Evolutionary conservation across 768 basidiomycete species (phyloP), one percentile per base, ranked within the genome.

Genomic region (Galerina marginata): DNA sequence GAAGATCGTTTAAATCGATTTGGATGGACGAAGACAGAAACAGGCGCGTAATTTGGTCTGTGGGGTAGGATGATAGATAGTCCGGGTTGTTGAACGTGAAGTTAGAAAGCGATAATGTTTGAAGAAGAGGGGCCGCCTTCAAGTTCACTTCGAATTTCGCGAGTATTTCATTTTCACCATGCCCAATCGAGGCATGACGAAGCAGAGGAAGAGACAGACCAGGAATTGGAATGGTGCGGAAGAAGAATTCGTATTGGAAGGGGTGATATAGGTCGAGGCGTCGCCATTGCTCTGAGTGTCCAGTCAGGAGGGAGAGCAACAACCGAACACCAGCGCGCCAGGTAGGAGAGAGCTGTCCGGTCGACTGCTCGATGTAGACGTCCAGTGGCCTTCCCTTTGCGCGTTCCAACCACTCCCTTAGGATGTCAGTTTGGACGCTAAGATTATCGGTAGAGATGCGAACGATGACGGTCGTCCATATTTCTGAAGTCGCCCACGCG

Each of bases 351-450:
- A 5, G 12, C 10, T 16, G 15, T 4, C 12, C 15, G 40, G n/a
- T 43, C 25, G 10, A 29, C 23, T 61, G 44, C 16, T 57, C 61
- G n/a, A 67, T 23, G 52, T 59, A 65, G 16, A 68, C 48, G n/a
- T 66, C 55, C 37, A 68, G 36, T 11, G 57, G 53, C 15, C 60
- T 63, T 6, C 60, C 63, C 15, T 57, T 53, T 2, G 65, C 36
- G 9, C 67, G 61, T 25, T 49, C 44, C 6, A 68, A n/a, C 67
- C 67, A 68, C 38, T 61, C 49, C 20, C 49, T 16, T 9, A 67
- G 43, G 6, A 67, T 14, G 4, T 54, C 39, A 1, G 26, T 49
- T 48, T 65, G 65, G 16, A 9, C 16, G 9, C n/a, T 20, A 16
- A 59, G 33, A 6, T 16, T 14, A 23, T 33, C 12, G 3, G 23